Base-by-base conservation (phyloP, 106 monocot species). In the Alisma plantagoaquatica region DNA sequence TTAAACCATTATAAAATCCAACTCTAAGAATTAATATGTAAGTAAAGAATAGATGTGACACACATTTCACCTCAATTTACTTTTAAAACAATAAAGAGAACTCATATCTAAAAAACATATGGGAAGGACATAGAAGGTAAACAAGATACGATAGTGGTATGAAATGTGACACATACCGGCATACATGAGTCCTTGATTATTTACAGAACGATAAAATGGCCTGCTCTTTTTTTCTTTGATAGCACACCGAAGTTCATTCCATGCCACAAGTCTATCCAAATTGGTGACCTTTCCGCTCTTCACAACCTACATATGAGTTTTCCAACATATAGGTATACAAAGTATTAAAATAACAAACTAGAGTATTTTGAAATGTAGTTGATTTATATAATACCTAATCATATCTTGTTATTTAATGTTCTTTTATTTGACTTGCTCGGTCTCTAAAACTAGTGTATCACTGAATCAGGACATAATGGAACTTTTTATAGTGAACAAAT, bases 191-290 rank as follows among this genome's bases (percentile, higher is more conserved):
- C 87, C 87, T 51, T 65, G 29, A 49, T 64, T 87, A 51, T 94
- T 66, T 32, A 77, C 93, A 63, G 77, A 72, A 55, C 93, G 83
- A 46, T 60, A 94, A 65, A 94, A 94, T 43, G 93, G 93, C 3
- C 70, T 56, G 24, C 69, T 73, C 70, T 54, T 83, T 57, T 81
- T 83, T 64, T 87, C 68, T 58, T 58, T 74, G 31, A 77, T 80
- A 38, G 93, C 93, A 67, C 11, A 53, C 35, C 75, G 62, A 21
- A 94, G 80, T 46, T 94, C 83, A 51, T 46, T 71, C 93, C 93
- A 94, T 61, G 80, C 87, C 30, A 2, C 65, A 24, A 25, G 31
- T 45, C 93, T 87, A 33, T 94, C 87, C 53, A 53, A 19, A 45
- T 75, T 94, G 41, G 75, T 87, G 32, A 94, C 56, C 59, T 73